These are phyloP conservation scores for Magnolia sinica DNA, from an alignment of 164 flowering plant species.

Conservation along the genomic window DNA sequence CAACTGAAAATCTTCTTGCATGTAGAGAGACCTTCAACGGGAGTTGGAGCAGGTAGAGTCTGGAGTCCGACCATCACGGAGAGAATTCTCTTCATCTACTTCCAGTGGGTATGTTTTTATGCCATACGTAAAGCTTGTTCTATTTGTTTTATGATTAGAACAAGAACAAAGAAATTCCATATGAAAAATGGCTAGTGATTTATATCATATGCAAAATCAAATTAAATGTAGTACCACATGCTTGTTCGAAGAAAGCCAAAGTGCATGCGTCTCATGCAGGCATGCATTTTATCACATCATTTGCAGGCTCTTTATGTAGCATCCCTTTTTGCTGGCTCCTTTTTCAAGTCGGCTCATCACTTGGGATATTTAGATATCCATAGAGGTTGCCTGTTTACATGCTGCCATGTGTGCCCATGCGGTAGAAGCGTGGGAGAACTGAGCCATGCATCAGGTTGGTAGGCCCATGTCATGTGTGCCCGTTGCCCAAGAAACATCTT, in stretches of 20 bases:
- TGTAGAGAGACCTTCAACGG: conserved; percentile 87
- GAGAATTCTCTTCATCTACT: conserved; percentile 66
- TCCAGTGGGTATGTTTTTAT: conserved; percentile 46
- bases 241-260: neutral
- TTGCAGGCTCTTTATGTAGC: neutral
- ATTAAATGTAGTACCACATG: no score
- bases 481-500: neutral
- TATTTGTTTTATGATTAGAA: neutral
- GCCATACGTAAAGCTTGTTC: neutral
- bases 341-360: neutral
- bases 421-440: neutral
- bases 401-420: neutral
- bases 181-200: neutral
- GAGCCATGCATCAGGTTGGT: neutral
- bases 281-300: neutral
- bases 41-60: conserved; percentile 85
- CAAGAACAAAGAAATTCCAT: neutral
- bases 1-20: neutral
- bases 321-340: no score
- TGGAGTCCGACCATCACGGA: conserved; percentile 65
- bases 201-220: no score
- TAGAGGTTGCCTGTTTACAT: no score
- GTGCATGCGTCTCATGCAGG: neutral
- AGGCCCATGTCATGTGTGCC: neutral
- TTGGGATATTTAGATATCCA: no score